Evolutionary conservation across 768 basidiomycete genomes (phyloP).

Genomic region (Holtermanniella nyarrowii): DNA sequence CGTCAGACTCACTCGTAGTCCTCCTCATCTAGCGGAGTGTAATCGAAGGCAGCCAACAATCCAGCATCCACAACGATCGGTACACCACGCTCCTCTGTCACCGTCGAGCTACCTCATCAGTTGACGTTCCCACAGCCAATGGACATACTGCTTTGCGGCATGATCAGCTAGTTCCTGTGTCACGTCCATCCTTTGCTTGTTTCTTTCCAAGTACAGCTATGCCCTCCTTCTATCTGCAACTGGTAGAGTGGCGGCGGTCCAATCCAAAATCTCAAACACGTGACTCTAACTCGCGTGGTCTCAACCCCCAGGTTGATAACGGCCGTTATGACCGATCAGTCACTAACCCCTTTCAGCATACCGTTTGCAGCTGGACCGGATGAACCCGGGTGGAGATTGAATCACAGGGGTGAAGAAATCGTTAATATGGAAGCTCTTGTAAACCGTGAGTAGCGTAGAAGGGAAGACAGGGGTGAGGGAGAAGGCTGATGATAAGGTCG

Average conservation of each 20-base stretch:
- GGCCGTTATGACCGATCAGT: background rate
- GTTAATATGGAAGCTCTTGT: background rate
- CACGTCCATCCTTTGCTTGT: constrained; percentile 68
- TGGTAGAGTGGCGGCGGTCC: too few relatives aligned
- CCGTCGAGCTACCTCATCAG: constrained; percentile 15
- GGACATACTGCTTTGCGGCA: constrained; percentile 57
- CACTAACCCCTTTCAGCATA: too few relatives aligned
- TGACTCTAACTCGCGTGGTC: background rate
- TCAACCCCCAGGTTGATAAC: background rate
- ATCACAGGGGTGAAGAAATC: too few relatives aligned
- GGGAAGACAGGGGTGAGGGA: too few relatives aligned
- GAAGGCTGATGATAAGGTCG: too few relatives aligned
- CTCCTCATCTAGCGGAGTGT: constrained; percentile 73
- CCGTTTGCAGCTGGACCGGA: too few relatives aligned
- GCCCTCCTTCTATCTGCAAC: too few relatives aligned
- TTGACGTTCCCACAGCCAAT: constrained; percentile 8
- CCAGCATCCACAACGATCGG: constrained; percentile 68
- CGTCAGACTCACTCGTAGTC: constrained; percentile 57
- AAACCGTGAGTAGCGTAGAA: background rate
- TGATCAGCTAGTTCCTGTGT: constrained; percentile 66
- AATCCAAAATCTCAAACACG: background rate
- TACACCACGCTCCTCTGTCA: constrained; percentile 14
- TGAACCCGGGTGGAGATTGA: too few relatives aligned
- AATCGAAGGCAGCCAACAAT: constrained; percentile 73
- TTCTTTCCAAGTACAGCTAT: too few relatives aligned